Evolutionary conservation across 2,329 filamentous ascomycete genomes (phyloP).

Genomic region (Chrysoporthe cubensis): DNA sequence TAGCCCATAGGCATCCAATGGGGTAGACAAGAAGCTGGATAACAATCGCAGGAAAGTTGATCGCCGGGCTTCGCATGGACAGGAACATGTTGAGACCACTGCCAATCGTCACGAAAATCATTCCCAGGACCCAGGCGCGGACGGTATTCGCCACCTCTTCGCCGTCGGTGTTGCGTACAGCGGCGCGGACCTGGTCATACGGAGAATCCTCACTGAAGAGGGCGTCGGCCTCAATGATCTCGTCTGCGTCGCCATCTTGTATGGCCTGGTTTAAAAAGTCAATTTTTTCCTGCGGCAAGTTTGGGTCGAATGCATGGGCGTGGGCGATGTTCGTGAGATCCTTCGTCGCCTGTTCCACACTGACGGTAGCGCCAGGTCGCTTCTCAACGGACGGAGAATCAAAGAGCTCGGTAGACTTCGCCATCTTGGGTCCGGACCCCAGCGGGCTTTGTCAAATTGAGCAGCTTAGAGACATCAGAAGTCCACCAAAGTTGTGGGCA

Average conservation of each 20-base stretch:
- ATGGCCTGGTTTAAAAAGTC: slow-evolving; percentile 39
- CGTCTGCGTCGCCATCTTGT: slow-evolving; percentile 37
- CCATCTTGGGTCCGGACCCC: not conserved
- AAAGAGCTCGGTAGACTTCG: slow-evolving; percentile 5
- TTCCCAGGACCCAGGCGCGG: slow-evolving; percentile 49
- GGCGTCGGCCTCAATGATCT: slow-evolving; percentile 38
- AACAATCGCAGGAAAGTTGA: slow-evolving; percentile 45
- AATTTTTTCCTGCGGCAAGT: slow-evolving; percentile 40
- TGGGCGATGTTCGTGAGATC: slow-evolving; percentile 38
- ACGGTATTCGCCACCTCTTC: slow-evolving; percentile 48
- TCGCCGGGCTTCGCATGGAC: slow-evolving; percentile 39
- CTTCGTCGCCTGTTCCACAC: slow-evolving; percentile 22
- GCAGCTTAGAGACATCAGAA: not conserved
- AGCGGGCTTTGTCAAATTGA: not conserved
- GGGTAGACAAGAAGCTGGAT: slow-evolving; percentile 48
- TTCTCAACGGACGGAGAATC: slow-evolving; percentile 16
- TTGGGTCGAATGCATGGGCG: slow-evolving; percentile 42
- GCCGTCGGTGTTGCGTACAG: slow-evolving; percentile 50
- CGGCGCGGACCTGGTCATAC: slow-evolving; percentile 47
- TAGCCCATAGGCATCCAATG: slow-evolving; percentile 49
- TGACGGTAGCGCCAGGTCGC: slow-evolving; percentile 6
- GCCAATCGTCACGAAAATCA: slow-evolving; percentile 48
- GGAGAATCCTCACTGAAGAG: slow-evolving; percentile 43
- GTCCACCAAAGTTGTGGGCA: not conserved
- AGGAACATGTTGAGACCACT: slow-evolving; percentile 45